These are phyloP conservation scores for Apiospora koreana DNA, from an alignment of 2,329 filamentous ascomycete species.

Conservation along the genomic window DNA sequence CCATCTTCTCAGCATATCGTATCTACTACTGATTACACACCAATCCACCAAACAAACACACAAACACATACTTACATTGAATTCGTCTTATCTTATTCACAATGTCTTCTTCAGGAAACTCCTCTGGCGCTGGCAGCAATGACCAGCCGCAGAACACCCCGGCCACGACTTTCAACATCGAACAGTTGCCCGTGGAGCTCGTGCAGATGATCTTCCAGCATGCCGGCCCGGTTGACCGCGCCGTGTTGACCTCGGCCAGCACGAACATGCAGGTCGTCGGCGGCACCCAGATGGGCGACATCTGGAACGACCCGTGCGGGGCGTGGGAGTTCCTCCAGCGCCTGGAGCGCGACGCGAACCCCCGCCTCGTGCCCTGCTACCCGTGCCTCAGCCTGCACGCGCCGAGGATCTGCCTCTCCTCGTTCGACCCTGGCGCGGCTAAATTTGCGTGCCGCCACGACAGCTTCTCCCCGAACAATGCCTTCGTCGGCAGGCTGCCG, in stretches of 20 bases:
- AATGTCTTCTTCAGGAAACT: neutral
- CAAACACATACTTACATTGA: too few species aligned
- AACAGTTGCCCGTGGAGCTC: neutral
- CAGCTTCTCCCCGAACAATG: accelerated
- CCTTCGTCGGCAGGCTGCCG: neutral
- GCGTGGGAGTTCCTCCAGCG: neutral
- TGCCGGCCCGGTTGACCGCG: neutral
- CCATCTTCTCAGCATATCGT: neutral
- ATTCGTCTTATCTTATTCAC: neutral
- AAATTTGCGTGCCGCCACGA: neutral
- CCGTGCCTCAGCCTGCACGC: neutral
- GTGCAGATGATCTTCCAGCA: neutral
- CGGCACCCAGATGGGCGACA: neutral
- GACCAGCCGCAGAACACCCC: too few species aligned
- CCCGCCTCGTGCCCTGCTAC: neutral
- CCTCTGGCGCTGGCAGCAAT: too few species aligned
- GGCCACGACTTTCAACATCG: too few species aligned
- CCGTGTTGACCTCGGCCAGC: neutral
- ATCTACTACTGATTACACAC: too few species aligned
- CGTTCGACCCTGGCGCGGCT: neutral
- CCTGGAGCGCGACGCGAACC: neutral
- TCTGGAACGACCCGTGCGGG: neutral
- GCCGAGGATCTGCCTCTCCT: neutral
- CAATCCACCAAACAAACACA: too few species aligned
- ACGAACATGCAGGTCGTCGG: neutral